A percentile compares a stretch with the other conserved stretches of the same genome.
Conservation (phyloP, 2,329 filamentous ascomycete genomes). For the Pseudogymnoascus sp. region DNA sequence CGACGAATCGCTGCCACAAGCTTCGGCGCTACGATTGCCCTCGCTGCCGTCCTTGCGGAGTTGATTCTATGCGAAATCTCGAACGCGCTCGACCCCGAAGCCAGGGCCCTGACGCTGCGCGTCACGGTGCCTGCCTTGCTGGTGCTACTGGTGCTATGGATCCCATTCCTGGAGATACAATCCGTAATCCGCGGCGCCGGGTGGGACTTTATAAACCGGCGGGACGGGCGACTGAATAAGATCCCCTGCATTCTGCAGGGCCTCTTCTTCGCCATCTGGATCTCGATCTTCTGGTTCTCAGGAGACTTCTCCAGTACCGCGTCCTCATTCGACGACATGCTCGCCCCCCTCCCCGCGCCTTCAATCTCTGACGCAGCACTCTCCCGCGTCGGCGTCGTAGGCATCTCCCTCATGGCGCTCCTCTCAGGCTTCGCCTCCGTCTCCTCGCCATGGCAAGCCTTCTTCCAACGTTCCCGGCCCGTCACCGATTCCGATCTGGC, state of each 20-base stretch:
- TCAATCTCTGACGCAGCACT: constrained; percentile 45
- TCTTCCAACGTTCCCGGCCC: constrained; percentile 56
- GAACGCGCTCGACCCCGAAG: constrained; percentile 61
- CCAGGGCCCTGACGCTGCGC: constrained; percentile 60
- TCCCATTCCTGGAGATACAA: constrained; percentile 73
- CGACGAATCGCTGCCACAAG: constrained; percentile 52
- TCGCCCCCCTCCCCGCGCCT: constrained; percentile 16
- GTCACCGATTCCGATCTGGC: constrained; percentile 68
- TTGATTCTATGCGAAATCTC: constrained; percentile 80
- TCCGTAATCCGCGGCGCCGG: constrained; percentile 43
- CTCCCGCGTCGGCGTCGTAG: constrained; percentile 73
- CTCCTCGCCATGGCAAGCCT: constrained; percentile 78
- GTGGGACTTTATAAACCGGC: constrained; percentile 54
- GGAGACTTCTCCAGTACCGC: constrained; percentile 37
- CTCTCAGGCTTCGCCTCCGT: constrained; percentile 88
- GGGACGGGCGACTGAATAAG: constrained; percentile 49
- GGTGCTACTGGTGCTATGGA: constrained; percentile 64
- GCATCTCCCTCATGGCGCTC: constrained; percentile 78
- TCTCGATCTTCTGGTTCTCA: constrained; percentile 70
- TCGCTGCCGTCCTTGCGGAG: constrained; percentile 71
- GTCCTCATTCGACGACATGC: constrained; percentile 16
- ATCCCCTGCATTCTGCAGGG: constrained; percentile 59
- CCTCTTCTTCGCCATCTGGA: constrained; percentile 58
- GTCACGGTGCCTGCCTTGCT: constrained; percentile 65
- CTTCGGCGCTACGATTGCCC: constrained; percentile 69